phyloP scores from a whole-genome alignment of 2,329 filamentous ascomycete genomes.

The Exutisphaerella laricina region DNA sequence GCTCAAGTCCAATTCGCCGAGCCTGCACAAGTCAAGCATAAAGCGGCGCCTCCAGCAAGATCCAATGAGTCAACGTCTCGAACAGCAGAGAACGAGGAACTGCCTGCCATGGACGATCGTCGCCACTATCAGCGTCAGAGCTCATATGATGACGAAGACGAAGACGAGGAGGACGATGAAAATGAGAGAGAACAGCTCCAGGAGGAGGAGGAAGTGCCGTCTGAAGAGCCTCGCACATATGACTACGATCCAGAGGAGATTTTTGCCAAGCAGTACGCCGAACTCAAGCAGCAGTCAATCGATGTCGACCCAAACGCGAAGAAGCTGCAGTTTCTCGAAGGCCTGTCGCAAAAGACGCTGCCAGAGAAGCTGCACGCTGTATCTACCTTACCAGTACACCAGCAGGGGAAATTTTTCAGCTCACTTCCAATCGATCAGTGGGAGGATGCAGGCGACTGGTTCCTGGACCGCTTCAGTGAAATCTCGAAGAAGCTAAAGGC shows the following conservation, averaged over 20 bases:
- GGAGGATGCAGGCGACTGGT: slow-evolving; percentile 58
- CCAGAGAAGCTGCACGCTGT: slow-evolving; percentile 20
- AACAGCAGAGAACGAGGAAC: neutral
- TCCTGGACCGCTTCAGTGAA: slow-evolving; percentile 50
- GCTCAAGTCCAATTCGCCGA: neutral
- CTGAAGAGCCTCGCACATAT: slow-evolving; percentile 7
- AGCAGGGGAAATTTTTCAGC: slow-evolving; percentile 48
- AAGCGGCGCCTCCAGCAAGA: too few species aligned
- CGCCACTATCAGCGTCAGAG: neutral
- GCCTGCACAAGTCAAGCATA: neutral
- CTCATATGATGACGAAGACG: slow-evolving; percentile 1
- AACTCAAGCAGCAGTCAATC: slow-evolving; percentile 27
- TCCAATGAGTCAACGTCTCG: neutral
- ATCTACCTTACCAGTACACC: slow-evolving; percentile 15
- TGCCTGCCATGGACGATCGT: neutral
- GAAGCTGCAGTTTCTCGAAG: slow-evolving; percentile 10
- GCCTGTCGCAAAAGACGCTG: slow-evolving; percentile 16
- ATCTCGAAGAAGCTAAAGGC: slow-evolving; percentile 49
- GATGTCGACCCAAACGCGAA: slow-evolving; percentile 24
- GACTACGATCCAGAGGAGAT: slow-evolving; percentile 28
- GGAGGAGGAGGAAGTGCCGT: neutral
- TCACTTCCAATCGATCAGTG: slow-evolving; percentile 51
- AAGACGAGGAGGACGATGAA: slow-evolving; percentile 1
- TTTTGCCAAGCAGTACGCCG: slow-evolving; percentile 23
- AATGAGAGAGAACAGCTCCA: neutral